These are phyloP conservation scores for Sphagnum magellanicum DNA, from an alignment of 228 moss, liverwort and hornwort species.

Conservation along the genomic window DNA sequence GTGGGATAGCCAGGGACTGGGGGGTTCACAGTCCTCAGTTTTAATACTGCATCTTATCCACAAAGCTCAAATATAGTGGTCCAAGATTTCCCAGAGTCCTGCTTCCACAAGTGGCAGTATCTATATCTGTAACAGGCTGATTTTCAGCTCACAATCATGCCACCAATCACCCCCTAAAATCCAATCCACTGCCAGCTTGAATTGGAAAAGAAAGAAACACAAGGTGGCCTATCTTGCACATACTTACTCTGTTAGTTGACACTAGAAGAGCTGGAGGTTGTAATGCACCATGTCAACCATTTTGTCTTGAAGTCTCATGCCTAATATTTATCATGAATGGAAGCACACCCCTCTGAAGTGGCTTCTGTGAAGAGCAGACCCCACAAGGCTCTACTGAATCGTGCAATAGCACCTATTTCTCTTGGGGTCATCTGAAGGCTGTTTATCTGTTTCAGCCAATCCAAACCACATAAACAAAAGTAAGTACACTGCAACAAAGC, in stretches of 20 bases:
- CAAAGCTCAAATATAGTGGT: conserved; percentile 12
- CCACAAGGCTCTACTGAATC: conserved; percentile 47
- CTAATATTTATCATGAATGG: conserved; percentile 9
- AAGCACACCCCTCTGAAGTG: neutral
- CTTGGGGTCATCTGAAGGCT: conserved; percentile 93
- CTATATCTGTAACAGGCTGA: neutral
- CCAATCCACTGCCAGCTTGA: neutral
- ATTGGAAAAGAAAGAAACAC: conserved; percentile 30
- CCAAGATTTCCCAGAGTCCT: conserved; percentile 10
- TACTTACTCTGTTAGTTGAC: conserved; percentile 13
- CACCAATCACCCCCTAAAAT: neutral
- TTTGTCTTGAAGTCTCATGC: conserved; percentile 3
- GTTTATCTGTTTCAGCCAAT: conserved; percentile 73
- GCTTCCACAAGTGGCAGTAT: conserved; percentile 8
- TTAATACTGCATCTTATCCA: conserved; percentile 8
- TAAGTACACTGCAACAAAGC: neutral
- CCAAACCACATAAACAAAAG: conserved; percentile 19
- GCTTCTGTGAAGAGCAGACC: conserved; percentile 6
- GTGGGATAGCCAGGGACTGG: neutral
- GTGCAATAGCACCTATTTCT: conserved; percentile 90
- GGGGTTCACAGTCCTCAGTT: neutral
- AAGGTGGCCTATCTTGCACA: conserved; percentile 22
- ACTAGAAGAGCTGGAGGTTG: conserved; percentile 19
- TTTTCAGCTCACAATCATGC: conserved; percentile 13
- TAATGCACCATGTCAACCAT: conserved; percentile 15